A percentile compares a stretch with the other conserved stretches of the same genome.
Conservation (phyloP, 2,329 filamentous ascomycete genomes). For the Xylaria sp. region DNA sequence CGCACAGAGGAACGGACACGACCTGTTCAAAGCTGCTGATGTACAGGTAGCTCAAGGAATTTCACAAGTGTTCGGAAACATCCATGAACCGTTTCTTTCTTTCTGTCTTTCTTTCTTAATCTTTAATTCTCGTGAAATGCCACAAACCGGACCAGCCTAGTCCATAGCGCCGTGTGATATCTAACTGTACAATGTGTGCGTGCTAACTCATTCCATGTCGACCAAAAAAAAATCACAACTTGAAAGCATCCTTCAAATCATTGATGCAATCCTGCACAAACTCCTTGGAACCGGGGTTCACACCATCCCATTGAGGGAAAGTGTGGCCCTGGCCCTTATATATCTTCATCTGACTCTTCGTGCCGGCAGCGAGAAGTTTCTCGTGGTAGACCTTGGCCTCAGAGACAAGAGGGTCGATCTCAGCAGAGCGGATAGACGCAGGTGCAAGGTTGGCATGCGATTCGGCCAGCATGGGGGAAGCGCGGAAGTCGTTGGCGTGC, state of each 20-base stretch:
- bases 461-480: slow-evolving; percentile 33
- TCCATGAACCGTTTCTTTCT: too few relatives aligned
- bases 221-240: not conserved
- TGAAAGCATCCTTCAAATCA: slow-evolving; percentile 27
- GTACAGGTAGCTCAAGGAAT: too few relatives aligned
- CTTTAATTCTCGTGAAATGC: not conserved
- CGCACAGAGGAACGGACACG: too few relatives aligned
- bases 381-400: slow-evolving; percentile 34
- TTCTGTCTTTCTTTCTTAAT: not conserved
- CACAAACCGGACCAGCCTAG: not conserved
- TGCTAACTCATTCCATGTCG: not conserved
- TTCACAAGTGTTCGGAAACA: too few relatives aligned
- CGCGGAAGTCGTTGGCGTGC: slow-evolving; percentile 29
- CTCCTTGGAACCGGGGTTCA: slow-evolving; percentile 31
- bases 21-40: too few relatives aligned
- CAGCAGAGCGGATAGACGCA: slow-evolving; percentile 33
- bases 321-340: slow-evolving; percentile 35
- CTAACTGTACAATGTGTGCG: not conserved
- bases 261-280: slow-evolving; percentile 32
- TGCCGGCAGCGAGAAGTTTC: slow-evolving; percentile 30
- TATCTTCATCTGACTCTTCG: slow-evolving; percentile 31
- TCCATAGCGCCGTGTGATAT: not conserved
- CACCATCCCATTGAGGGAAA: slow-evolving; percentile 34
- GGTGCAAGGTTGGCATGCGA: slow-evolving; percentile 33
- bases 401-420: slow-evolving; percentile 33